Conservation (phyloP, 78 protist genomes). For the Dictyostelium capitatum region DNA sequence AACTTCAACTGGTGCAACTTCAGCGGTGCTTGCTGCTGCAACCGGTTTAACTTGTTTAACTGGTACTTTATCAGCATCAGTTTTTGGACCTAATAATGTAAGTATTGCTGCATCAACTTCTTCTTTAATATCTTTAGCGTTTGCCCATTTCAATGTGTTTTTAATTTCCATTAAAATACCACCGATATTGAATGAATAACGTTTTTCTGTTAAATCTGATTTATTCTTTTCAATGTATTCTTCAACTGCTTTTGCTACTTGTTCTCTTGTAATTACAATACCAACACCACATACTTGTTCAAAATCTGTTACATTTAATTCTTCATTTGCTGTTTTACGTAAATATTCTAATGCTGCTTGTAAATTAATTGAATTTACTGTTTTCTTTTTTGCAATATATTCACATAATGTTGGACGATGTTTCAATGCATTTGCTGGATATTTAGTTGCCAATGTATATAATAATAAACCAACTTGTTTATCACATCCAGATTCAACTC, state of each 20-base stretch:
- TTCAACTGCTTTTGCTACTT: conserved; percentile 55
- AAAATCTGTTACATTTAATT: conserved; percentile 29
- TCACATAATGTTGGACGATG: conserved; percentile 18
- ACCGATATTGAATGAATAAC: conserved; percentile 68
- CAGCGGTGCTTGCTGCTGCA: not conserved
- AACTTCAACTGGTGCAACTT: not conserved
- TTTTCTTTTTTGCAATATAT: conserved; percentile 24
- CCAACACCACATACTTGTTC: conserved; percentile 74
- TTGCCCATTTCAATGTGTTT: conserved; percentile 68
- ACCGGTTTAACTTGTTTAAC: conserved; percentile 31
- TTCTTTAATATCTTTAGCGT: conserved; percentile 62
- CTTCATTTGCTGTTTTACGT: conserved; percentile 19
- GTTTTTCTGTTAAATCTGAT: not conserved
- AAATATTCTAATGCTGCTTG: conserved; percentile 21
- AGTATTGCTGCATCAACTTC: conserved; percentile 74
- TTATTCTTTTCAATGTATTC: conserved; percentile 16
- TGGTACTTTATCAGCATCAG: conserved; percentile 70
- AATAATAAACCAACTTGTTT: conserved; percentile 64
- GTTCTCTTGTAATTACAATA: conserved; percentile 71
- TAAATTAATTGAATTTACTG: conserved; percentile 13
- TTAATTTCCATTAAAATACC: conserved; percentile 34
- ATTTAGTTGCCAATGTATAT: conserved; percentile 62
- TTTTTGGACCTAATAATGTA: conserved; percentile 76
- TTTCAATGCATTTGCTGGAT: conserved; percentile 58
- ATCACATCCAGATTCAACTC: conserved; percentile 41